Evolutionary conservation across 2,329 filamentous ascomycete genomes (phyloP), one percentile per base, ranked within the genome.

Genomic region (Helotiales sp.): DNA sequence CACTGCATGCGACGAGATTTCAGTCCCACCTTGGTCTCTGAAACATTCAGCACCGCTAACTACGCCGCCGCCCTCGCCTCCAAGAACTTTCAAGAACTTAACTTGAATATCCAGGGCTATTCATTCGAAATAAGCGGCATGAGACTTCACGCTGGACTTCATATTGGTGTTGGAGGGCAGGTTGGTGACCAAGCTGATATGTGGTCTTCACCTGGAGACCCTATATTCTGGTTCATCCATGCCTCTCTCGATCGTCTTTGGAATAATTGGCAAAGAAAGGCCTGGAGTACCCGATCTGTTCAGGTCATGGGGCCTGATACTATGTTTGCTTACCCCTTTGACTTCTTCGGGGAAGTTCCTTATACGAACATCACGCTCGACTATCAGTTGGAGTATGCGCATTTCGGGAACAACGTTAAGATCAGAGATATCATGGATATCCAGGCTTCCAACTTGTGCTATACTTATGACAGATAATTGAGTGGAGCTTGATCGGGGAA

Each of bases 311-410:
- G 72, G 0, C 71, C 71, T 4, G 71, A 73, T 55, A 69, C 65
- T 3, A 65, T 67, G 58, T 72, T 59, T 42, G 71, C 68, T 3
- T 73, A 71, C 40, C 70, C 71, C 1, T 73, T 67, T 54, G 61
- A 71, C 58, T 73, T 66, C 60, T 70, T 70, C 38, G 68, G 70
- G 29, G 64, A 69, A 8, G 59, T 66, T 9, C 58, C 67, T 4
- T 73, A 74, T 54, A 63, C 64, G 49, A 73, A 74, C 55, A 60
- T 74, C 56, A 74, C 71, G 2, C 61, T 74, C 19, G 63, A 71
- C 31, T 62, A 60, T 31, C 25, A 34, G 6, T 52, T 67, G 12
- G 36, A 61, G 22, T 65, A 55, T 50, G 36, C 29, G 19, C 36
- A 59, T 17, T 54, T 67, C 51, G 57, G 38, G 2, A 25, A 40